Evolutionary conservation across 805 yeast genomes (phyloP), one percentile per base, ranked within the genome.

Genomic region (Torulaspora maleeae): DNA sequence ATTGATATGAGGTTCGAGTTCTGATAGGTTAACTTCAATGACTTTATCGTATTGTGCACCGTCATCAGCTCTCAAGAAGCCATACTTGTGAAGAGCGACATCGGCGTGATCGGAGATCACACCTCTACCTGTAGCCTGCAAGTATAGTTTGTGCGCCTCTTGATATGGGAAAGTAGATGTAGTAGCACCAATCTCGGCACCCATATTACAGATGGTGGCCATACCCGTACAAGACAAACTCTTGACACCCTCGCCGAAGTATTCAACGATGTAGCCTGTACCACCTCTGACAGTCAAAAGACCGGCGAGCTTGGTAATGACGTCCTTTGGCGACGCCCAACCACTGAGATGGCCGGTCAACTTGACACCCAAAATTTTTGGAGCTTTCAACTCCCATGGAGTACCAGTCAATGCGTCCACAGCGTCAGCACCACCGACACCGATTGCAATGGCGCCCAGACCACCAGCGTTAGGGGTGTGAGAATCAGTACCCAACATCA

Each of bases 401-500:
- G 93, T 83, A 54, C 93, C 96, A 36, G 98, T 89, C 63, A 93
- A 73, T 41, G 93, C 99, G 69, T 93, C 99, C 45, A 93, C 99
- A 33, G 99, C 99, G 71, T 93, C 99, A 45, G 99, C 99, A 75
- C 99, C 99, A 72, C 99, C 99, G 33, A 93, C 99, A 72, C 99
- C 99, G 66, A 93, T 93, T 60, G 99, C 98, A 55, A 91, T 83
- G 55, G 95, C 96, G 66, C 99, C 99, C 52, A 93, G 74, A 56
- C 99, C 99, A 73, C 99, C 99, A 25, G 99, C 99, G 62, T 93
- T 93, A 39, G 99, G 99, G 39, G 99, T 93, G 69, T 93, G 99
- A 1, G 98, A 90, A 70, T 93, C 99, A 33, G 99, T 93, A 57
- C 99, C 99, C 49, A 93, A 78, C 89, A 93, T 86, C 86, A 93